A percentile compares a stretch with the other conserved stretches of the same genome.
Evolutionary conservation across 345 rosid species (phyloP).

Genomic region (Brassica incana): DNA sequence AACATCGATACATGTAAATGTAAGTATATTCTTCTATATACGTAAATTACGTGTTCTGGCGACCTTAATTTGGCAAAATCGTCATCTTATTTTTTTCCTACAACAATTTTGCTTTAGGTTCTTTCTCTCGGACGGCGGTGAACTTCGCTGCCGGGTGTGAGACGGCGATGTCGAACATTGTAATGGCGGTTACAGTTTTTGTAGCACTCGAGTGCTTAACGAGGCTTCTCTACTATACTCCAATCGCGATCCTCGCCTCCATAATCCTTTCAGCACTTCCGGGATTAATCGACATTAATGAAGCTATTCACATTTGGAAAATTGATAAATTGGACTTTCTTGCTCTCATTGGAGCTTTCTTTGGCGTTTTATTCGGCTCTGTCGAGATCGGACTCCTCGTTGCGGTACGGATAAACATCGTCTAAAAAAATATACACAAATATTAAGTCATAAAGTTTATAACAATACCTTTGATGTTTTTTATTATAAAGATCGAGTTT

Average conservation of each 20-base stretch:
- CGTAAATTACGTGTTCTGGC: not conserved
- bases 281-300: constrained; percentile 66
- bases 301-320: constrained; percentile 69
- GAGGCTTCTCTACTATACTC: constrained; percentile 75
- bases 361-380: constrained; percentile 74
- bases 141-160: constrained; percentile 86
- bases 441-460: not conserved
- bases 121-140: constrained; percentile 90
- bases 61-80: not conserved
- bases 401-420: constrained; percentile 49
- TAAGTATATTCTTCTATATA: not conserved
- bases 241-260: constrained; percentile 75
- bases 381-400: constrained; percentile 86
- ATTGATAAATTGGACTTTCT: constrained; percentile 85
- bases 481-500: not conserved
- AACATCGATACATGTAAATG: not conserved
- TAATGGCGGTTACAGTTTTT: constrained; percentile 80
- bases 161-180: constrained; percentile 76
- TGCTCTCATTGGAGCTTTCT: constrained; percentile 78
- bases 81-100: not conserved
- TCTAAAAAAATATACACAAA: not conserved
- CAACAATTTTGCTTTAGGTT: constrained; percentile 44
- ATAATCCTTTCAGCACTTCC: constrained; percentile 86
- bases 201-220: constrained; percentile 64
- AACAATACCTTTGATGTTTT: not conserved